A percentile compares a stretch with the other conserved stretches of the same genome.
Conservation (phyloP, 2,329 filamentous ascomycete species). For the Apiospora pterosperma region DNA sequence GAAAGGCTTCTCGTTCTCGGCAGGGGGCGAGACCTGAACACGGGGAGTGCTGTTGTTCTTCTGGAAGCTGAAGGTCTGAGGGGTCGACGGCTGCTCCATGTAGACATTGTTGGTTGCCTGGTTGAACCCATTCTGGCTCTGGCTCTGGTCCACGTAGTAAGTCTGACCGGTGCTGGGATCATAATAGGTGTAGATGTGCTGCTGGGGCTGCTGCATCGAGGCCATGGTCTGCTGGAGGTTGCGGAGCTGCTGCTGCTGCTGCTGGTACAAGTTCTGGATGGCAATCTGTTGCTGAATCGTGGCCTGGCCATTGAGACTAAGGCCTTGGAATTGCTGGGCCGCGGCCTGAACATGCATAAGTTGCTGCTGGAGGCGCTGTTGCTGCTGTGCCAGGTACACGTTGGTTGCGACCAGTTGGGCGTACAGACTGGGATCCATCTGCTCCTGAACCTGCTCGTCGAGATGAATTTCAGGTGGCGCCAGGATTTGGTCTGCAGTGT, state of each 20-base stretch:
- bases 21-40: constrained; percentile 75
- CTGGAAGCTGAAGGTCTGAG: constrained; percentile 30
- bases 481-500: constrained; percentile 85
- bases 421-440: constrained; percentile 82
- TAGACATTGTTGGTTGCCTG: constrained; percentile 35
- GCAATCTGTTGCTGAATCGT: constrained; percentile 41
- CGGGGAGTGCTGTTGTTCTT: constrained; percentile 62
- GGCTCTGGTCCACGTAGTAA: constrained; percentile 71
- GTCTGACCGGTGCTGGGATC: constrained; percentile 82
- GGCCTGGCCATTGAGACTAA: constrained; percentile 62
- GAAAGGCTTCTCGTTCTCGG: constrained; percentile 49
- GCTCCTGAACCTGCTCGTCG: constrained; percentile 63
- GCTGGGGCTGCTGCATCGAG: constrained; percentile 43
- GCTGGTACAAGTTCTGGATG: constrained; percentile 51
- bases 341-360: constrained; percentile 79
- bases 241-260: constrained; percentile 59
- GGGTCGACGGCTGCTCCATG: constrained; percentile 39
- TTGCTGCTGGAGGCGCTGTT: constrained; percentile 93
- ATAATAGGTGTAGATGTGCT: constrained; percentile 78
- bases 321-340: constrained; percentile 75
- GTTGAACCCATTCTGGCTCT: constrained; percentile 22
- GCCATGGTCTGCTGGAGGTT: constrained; percentile 62
- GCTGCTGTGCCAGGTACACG: constrained; percentile 87
- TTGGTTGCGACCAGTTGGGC: constrained; percentile 90
- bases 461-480: constrained; percentile 79